These are phyloP conservation scores for Rhamnella rubrinervis DNA, from an alignment of 331 rosid species.

Conservation along the genomic window DNA sequence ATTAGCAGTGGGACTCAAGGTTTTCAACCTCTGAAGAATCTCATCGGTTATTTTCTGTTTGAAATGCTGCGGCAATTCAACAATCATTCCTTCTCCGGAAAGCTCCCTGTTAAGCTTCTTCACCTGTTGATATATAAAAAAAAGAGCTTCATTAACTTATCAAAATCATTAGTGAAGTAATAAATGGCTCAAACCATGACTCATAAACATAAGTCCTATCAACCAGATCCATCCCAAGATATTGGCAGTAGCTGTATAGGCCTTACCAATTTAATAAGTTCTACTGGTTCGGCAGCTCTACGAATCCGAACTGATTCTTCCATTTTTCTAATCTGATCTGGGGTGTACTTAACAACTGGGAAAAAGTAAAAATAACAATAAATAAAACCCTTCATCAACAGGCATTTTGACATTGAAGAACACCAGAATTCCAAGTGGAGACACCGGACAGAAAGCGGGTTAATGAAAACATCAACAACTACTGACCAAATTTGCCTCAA, in stretches of 20 bases:
- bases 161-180: conserved; percentile 12
- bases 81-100: conserved; percentile 35
- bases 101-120: conserved; percentile 59
- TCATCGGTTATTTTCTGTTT: conserved; percentile 70
- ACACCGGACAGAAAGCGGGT: conserved; percentile 1
- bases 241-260: neutral
- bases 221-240: conserved; percentile 13
- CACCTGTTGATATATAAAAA: conserved; percentile 45
- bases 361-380: neutral
- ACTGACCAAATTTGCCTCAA: neutral
- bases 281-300: conserved; percentile 56
- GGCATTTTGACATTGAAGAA: conserved; percentile 8
- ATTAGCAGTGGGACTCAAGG: conserved; percentile 45
- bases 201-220: neutral
- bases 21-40: conserved; percentile 57
- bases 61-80: conserved; percentile 65
- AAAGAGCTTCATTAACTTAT: neutral
- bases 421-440: conserved; percentile 16
- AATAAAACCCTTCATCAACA: conserved; percentile 9
- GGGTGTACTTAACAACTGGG: conserved; percentile 58
- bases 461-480: conserved; percentile 2
- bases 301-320: conserved; percentile 81
- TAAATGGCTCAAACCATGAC: conserved; percentile 3
- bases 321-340: conserved; percentile 93
- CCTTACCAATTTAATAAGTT: conserved; percentile 82